Evolutionary conservation across 2,329 filamentous ascomycete genomes (phyloP), one percentile per base, ranked within the genome.

Genomic region (Xylariaceae sp.): DNA sequence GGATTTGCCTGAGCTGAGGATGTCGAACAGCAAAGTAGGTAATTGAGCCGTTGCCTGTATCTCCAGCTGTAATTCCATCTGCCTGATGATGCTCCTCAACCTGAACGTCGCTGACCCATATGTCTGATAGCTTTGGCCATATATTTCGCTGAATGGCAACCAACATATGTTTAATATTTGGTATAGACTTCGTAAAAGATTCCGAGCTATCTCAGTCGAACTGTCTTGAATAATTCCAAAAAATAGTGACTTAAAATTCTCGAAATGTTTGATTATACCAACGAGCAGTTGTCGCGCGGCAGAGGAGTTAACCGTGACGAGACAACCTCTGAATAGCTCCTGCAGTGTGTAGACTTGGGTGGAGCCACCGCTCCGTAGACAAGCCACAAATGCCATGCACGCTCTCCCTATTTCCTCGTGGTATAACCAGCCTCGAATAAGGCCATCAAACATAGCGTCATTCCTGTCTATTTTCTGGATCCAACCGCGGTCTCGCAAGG

Each of bases 401-500:
- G 68, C 68, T 40, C 58, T 58, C 10, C 56, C 58, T 5, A 68
- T 15, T 15, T 68, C 57, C 15, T 62, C 73, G 35, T 82, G 78
- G 32, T 76, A 72, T 8, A 84, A 64, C 44, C 84, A 71, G 1
- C 79, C 77, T 32, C 70, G 63, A 20, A 84, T 69, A 3, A 82
- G 69, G 42, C 73, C 69, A 55, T 82, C 74, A 8, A 78, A 70
- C 4, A 82, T 60, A 2, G 66, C 58, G 6, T 67, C 67, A 30
- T 70, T 69, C 13, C 81, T 61, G 3, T 64, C 65, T 2, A 72
- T 70, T 39, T 76, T 73, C 60, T 78, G 66, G 50, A 75, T 73
- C 13, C 75, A 64, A 4, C 58, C 46, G 27, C 44, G 15, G 32
- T 63, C 59, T 4, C 61, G 68, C 53, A 68, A 75, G 3, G 72